Evolutionary conservation across 768 basidiomycete species (phyloP).

Genomic region (Suillus variegatus): DNA sequence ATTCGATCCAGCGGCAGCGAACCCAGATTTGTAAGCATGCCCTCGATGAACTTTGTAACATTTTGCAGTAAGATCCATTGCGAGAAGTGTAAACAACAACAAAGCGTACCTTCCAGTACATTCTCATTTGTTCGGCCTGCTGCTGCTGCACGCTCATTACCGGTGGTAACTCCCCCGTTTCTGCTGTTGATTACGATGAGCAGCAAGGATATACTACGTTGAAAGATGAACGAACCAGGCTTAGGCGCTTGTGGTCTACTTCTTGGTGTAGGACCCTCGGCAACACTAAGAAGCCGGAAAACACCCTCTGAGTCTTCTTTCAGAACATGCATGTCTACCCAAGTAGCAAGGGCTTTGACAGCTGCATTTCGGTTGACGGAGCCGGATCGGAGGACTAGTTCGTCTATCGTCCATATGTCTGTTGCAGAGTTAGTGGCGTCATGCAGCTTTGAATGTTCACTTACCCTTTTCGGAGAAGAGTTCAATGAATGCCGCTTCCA

Average conservation of each 20-base stretch:
- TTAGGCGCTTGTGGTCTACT: slow-evolving; percentile 22
- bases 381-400: slow-evolving; percentile 64
- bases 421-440: not conserved
- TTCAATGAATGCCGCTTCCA: slow-evolving; percentile 92
- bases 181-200: slow-evolving; percentile 21
- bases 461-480: slow-evolving; percentile 74
- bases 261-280: slow-evolving; percentile 45
- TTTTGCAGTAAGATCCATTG: slow-evolving; percentile 5
- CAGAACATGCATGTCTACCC: slow-evolving; percentile 82
- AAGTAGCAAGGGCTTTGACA: slow-evolving; percentile 76
- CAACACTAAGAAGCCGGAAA: slow-evolving; percentile 67
- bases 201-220: slow-evolving; percentile 1
- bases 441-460: slow-evolving; percentile 9
- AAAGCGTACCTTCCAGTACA: slow-evolving; percentile 78
- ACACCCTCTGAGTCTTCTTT: slow-evolving; percentile 62
- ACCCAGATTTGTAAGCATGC: slow-evolving; percentile 88
- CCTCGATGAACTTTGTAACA: slow-evolving; percentile 72
- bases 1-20: slow-evolving; percentile 77
- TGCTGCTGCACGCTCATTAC: slow-evolving; percentile 66
- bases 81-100: slow-evolving; percentile 1
- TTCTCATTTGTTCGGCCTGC: slow-evolving; percentile 81
- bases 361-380: slow-evolving; percentile 63
- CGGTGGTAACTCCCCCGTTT: slow-evolving; percentile 50
- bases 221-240: slow-evolving; percentile 21
- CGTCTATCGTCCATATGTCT: slow-evolving; percentile 75